phyloP scores from a whole-genome alignment of 768 basidiomycete species.

The Calocybe indica region DNA sequence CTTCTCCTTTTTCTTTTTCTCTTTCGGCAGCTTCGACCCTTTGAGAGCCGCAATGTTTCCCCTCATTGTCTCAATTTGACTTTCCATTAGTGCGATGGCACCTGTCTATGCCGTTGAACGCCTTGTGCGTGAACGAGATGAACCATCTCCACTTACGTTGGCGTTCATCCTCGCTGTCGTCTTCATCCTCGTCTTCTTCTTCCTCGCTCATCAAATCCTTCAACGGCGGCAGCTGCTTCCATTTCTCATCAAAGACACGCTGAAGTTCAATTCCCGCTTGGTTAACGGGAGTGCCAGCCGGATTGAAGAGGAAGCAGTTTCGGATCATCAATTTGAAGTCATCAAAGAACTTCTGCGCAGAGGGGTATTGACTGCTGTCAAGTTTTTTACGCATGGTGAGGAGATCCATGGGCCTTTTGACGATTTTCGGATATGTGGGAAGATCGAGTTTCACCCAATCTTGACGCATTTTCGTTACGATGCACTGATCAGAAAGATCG shows the following conservation, averaged over 20 bases:
- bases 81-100: slow-evolving; percentile 72
- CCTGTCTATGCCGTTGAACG: slow-evolving; percentile 34
- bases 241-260: slow-evolving; percentile 88
- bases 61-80: slow-evolving; percentile 74
- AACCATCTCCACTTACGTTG: slow-evolving; percentile 44
- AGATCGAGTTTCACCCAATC: slow-evolving; percentile 77
- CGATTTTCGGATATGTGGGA: slow-evolving; percentile 78
- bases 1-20: slow-evolving; percentile 73
- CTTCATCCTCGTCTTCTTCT: slow-evolving; percentile 62
- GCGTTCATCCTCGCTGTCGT: slow-evolving; percentile 63
- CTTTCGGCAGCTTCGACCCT: slow-evolving; percentile 44
- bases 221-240: slow-evolving; percentile 69
- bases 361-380: slow-evolving; percentile 68
- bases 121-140: slow-evolving; percentile 3
- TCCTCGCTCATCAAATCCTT: slow-evolving; percentile 52
- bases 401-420: slow-evolving; percentile 96
- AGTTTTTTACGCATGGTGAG: slow-evolving; percentile 85
- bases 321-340: slow-evolving; percentile 95
- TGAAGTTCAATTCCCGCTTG: slow-evolving; percentile 83
- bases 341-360: slow-evolving; percentile 75
- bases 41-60: slow-evolving; percentile 63
- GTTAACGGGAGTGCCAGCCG: slow-evolving; percentile 80
- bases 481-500: slow-evolving; percentile 1
- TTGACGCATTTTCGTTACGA: slow-evolving; percentile 19
- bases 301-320: slow-evolving; percentile 93